phyloP scores from a whole-genome alignment of 768 basidiomycete species.

The Psilocybe subaeruginosa region DNA sequence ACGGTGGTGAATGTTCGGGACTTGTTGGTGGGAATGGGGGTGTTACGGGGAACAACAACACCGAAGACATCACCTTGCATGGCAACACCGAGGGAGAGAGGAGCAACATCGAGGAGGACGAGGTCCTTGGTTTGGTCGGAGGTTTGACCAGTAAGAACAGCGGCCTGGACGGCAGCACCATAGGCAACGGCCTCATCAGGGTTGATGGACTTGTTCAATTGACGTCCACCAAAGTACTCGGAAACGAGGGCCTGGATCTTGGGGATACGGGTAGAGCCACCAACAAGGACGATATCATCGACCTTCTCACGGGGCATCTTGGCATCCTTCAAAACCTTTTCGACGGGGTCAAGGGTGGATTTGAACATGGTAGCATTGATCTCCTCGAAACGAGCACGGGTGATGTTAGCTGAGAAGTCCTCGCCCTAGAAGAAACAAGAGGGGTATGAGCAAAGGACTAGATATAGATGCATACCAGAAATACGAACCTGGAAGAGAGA shows the following conservation, averaged over 20 bases:
- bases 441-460: not conserved
- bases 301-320: slow-evolving; percentile 98
- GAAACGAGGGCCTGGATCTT: slow-evolving; percentile 98
- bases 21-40: slow-evolving; percentile 99
- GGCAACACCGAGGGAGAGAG: slow-evolving; percentile 98
- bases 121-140: slow-evolving; percentile 99
- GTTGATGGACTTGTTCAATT: slow-evolving; percentile 99
- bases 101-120: slow-evolving; percentile 97
- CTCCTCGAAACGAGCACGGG: slow-evolving; percentile 99
- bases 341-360: slow-evolving; percentile 96
- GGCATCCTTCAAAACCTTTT: slow-evolving; percentile 98
- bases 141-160: slow-evolving; percentile 97
- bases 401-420: slow-evolving; percentile 98
- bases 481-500: slow-evolving; percentile 86
- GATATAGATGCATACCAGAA: not conserved
- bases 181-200: slow-evolving; percentile 99
- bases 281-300: slow-evolving; percentile 99
- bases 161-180: slow-evolving; percentile 99
- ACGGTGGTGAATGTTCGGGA: slow-evolving; percentile 99
- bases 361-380: slow-evolving; percentile 96
- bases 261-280: slow-evolving; percentile 99
- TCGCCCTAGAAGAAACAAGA: slow-evolving; percentile 65
- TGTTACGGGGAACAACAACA: slow-evolving; percentile 99
- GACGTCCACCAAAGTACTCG: slow-evolving; percentile 97
- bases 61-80: slow-evolving; percentile 99